Base-by-base conservation (phyloP, 2,329 filamentous ascomycete genomes). In the Dactylellina cionopaga region DNA sequence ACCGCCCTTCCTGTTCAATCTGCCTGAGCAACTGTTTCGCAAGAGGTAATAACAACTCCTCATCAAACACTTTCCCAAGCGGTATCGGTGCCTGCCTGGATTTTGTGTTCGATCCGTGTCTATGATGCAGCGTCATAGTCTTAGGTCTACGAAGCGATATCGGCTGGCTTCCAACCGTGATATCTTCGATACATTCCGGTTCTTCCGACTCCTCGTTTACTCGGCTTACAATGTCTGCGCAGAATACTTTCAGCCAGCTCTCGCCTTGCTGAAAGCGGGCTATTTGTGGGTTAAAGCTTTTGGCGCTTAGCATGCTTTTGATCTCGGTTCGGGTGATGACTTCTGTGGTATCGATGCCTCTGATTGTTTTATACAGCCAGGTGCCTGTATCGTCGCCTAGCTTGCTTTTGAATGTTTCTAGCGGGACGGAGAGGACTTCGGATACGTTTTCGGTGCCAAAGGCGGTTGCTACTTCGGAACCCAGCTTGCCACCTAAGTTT, bases 271-370 rank as follows among this genome's bases (percentile, higher is more conserved):
- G 92, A 15, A 87, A 82, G 1, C 85, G 89, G 76, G 88, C 90
- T 78, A 98, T 94, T 63, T 85, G 88, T 0, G 95, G 95, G 24
- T 91, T 86, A 78, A 99, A 99, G 0, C 92, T 96, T 79, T 99
- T 99, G 17, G 95, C 93, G 1, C 92, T 97, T 11, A 98, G 84
- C 93, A 99, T 98, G 13, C 91, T 95, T 80, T 98, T 97, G 82
- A 97, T 96, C 78, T 95, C 91, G 0, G 92, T 96, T 55, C 94
- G 85, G 25, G 92, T 87, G 78, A 92, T 97, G 75, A 99, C 92
- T 80, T 97, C 93, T 77, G 90, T 95, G 52, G 84, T 83, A 79
- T 99, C 95, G 72, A 93, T 87, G 0, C 95, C 95, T 9, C 95
- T 88, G 58, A 98, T 89, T 9, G 89, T 90, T 60, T 90, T 88